Evolutionary conservation across 331 rosid genomes (phyloP).

Genomic region (Malus hybrid): DNA sequence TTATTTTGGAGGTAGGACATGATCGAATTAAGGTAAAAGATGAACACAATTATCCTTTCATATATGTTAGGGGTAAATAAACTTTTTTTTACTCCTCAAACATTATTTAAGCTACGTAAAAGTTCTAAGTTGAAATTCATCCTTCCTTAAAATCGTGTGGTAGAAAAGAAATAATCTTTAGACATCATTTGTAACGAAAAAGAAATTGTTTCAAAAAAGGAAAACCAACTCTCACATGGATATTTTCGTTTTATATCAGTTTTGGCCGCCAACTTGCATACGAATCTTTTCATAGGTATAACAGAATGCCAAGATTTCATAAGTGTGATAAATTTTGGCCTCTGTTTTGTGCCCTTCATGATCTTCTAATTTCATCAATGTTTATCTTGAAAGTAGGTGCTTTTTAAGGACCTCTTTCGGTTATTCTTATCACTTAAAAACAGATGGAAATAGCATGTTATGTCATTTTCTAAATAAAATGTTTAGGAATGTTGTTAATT

Average conservation of each 20-base stretch:
- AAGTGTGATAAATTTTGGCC: background rate
- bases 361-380: background rate
- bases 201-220: background rate
- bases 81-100: background rate
- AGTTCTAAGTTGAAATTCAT: too few relatives aligned
- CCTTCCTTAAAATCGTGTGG: too few relatives aligned
- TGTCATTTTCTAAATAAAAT: too few relatives aligned
- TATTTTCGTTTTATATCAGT: background rate
- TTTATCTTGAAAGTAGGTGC: background rate
- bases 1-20: background rate
- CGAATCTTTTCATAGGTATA: background rate
- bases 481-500: background rate
- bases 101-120: background rate
- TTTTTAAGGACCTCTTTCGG: background rate
- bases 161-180: too few relatives aligned
- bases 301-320: background rate
- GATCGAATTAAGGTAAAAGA: too few relatives aligned
- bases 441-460: background rate
- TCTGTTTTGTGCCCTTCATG: background rate
- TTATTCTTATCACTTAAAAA: background rate
- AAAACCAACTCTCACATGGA: background rate
- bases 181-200: background rate
- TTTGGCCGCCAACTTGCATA: background rate
- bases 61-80: background rate
- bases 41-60: too few relatives aligned